Base-by-base conservation (phyloP, 371 early-diverging fungal species). In the Actinomortierella wolfii region DNA sequence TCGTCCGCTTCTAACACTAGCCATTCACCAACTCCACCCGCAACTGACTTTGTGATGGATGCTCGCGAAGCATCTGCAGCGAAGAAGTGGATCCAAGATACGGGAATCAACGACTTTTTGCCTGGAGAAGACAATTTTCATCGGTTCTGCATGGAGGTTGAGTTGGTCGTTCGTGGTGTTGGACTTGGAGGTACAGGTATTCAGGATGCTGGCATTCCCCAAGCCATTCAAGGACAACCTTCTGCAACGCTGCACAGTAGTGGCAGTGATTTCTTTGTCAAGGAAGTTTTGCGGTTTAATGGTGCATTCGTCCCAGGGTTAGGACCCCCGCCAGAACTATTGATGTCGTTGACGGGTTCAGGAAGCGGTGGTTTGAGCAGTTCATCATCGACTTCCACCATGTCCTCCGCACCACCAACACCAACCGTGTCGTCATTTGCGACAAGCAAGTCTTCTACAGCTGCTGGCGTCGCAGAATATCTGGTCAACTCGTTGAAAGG, bases 41-140 rank as follows among this genome's bases (percentile, higher is more conserved):
- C 53, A 45, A 26, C 26, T 3, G 77, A 77, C 29, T 74, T 73
- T 51, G 51, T 0, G 28, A 73, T 73, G 74, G 74, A 73, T 51
- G 56, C 67, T 15, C 62, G 67, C 0, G 74, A 73, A 28, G 49
- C 58, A 2, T 58, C 64, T 45, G 68, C 67, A 3, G 70, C 69
- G 13, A 64, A 73, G 34, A 62, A 61, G 3, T 79, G 74, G 65
- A 50, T 79, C 5, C 46, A 60, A 14, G 67, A 61, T 9, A 11
- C 65, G 2, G 69, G 64, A 4, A 67, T 77, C 18, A 54, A 77
- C 54, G 73, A 77, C 51, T 77, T 79, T 53, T 40, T 79, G 51
- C 78, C 74, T 3, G 76, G 78, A 18, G 79, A 79, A 18, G 76
- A 77, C 47, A 64, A 64, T 26, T 79, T 77, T 58, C 59, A 77